These are phyloP conservation scores for Alternaria arbusti DNA, from an alignment of 2,329 filamentous ascomycete genomes.

Conservation along the genomic window DNA sequence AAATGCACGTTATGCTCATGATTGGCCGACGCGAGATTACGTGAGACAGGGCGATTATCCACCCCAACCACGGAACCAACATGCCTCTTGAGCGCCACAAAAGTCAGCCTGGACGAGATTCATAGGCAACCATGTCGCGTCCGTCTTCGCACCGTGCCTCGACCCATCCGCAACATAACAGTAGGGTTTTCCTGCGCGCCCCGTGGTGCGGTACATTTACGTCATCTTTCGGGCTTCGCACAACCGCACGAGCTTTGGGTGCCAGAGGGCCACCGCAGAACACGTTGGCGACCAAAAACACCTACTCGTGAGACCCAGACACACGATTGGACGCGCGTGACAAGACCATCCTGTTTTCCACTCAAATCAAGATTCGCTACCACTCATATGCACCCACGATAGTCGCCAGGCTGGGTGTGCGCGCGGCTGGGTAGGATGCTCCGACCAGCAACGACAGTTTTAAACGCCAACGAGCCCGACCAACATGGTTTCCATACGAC, in stretches of 20 bases:
- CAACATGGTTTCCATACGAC: slow-evolving; percentile 7
- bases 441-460: slow-evolving; percentile 1
- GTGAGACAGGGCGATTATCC: slow-evolving; percentile 13
- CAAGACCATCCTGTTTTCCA: not conserved
- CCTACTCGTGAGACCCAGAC: not conserved
- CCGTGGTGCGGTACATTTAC: not conserved
- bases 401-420: slow-evolving; percentile 7
- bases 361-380: not conserved
- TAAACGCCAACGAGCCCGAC: not conserved
- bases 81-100: slow-evolving; percentile 13
- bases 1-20: slow-evolving; percentile 7
- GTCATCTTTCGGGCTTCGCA: not conserved
- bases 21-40: slow-evolving; percentile 18
- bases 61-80: slow-evolving; percentile 6
- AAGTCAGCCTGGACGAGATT: slow-evolving; percentile 2
- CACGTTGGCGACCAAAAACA: not conserved
- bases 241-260: slow-evolving; percentile 1
- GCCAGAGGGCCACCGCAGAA: not conserved
- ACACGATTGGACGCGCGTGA: not conserved
- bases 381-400: slow-evolving; percentile 5
- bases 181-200: not conserved
- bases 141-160: not conserved
- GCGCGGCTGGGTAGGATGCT: slow-evolving; percentile 8
- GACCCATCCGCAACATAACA: not conserved
- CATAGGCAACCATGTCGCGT: not conserved